phyloP scores from a whole-genome alignment of 2,329 filamentous ascomycete genomes.

The Penicillium sp. region DNA sequence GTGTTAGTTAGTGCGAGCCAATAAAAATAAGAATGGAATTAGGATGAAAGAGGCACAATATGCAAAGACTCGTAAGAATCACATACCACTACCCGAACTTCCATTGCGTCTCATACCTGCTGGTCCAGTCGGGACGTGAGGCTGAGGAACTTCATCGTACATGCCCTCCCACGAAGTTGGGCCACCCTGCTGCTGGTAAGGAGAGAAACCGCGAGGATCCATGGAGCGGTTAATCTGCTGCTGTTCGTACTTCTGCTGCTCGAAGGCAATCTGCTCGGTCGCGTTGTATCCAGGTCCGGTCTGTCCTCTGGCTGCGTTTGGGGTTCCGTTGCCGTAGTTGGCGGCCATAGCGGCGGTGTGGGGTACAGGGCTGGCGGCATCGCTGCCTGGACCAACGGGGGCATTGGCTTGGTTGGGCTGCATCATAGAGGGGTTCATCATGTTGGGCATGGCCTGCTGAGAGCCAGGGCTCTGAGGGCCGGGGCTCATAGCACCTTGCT shows the following conservation, averaged over 20 bases:
- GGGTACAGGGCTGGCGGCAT: constrained; percentile 48
- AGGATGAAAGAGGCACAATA: neutral
- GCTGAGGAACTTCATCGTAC: constrained; percentile 94
- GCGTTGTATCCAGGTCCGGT: constrained; percentile 61
- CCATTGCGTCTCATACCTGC: constrained; percentile 47
- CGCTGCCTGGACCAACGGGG: constrained; percentile 7
- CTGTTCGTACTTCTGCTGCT: constrained; percentile 75
- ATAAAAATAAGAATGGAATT: neutral
- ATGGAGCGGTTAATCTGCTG: constrained; percentile 59
- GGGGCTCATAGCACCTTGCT: constrained; percentile 36
- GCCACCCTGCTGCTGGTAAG: constrained; percentile 55
- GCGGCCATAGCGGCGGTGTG: constrained; percentile 47
- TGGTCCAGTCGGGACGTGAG: constrained; percentile 59
- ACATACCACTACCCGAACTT: constrained; percentile 43
- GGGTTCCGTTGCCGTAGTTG: constrained; percentile 36
- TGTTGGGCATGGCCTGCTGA: constrained; percentile 56
- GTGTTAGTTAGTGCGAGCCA: neutral
- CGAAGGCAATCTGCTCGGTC: constrained; percentile 70
- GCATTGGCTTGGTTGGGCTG: constrained; percentile 43
- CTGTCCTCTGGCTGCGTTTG: constrained; percentile 27
- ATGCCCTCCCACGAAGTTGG: constrained; percentile 96
- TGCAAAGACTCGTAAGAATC: constrained; percentile 26
- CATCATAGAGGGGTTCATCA: constrained; percentile 72
- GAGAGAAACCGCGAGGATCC: constrained; percentile 41
- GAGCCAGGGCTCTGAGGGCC: constrained; percentile 42